Evolutionary conservation across 805 yeast genomes (phyloP).

Genomic region (Debaryomyces prosopidis): DNA sequence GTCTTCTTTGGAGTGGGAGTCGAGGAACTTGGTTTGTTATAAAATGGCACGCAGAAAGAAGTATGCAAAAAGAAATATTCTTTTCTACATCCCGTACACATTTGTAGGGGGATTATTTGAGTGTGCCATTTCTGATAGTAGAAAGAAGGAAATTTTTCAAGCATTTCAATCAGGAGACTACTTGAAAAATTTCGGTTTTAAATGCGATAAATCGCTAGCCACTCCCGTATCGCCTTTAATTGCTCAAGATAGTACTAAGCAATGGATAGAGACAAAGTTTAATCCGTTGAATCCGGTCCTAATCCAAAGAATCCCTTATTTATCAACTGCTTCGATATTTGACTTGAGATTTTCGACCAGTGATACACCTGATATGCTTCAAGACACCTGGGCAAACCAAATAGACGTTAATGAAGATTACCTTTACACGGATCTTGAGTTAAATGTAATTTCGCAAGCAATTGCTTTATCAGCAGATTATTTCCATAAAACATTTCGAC

Average conservation of each 20-base stretch:
- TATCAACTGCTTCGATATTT: conserved; percentile 49
- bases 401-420: conserved; percentile 55
- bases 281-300: conserved; percentile 23
- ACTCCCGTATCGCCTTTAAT: conserved; percentile 55
- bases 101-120: conserved; percentile 66
- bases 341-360: conserved; percentile 35
- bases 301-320: conserved; percentile 55
- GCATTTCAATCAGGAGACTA: conserved; percentile 12
- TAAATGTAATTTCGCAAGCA: conserved; percentile 27
- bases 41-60: conserved; percentile 57
- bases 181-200: conserved; percentile 19
- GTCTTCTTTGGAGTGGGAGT: conserved; percentile 23
- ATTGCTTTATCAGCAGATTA: conserved; percentile 21
- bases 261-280: conserved; percentile 41
- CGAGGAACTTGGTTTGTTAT: conserved; percentile 44
- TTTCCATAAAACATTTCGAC: conserved; percentile 19
- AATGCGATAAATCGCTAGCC: conserved; percentile 36
- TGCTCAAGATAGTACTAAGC: conserved; percentile 54
- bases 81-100: conserved; percentile 54
- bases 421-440: conserved; percentile 38
- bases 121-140: conserved; percentile 39
- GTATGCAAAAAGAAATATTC: conserved; percentile 46
- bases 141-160: conserved; percentile 21
- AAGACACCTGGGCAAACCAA: conserved; percentile 46
- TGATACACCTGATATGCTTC: conserved; percentile 27